A percentile compares a stretch with the other conserved stretches of the same genome.
These are phyloP conservation scores for Colletotrichum sp. DNA, from an alignment of 2,329 filamentous ascomycete species.

Conservation along the genomic window DNA sequence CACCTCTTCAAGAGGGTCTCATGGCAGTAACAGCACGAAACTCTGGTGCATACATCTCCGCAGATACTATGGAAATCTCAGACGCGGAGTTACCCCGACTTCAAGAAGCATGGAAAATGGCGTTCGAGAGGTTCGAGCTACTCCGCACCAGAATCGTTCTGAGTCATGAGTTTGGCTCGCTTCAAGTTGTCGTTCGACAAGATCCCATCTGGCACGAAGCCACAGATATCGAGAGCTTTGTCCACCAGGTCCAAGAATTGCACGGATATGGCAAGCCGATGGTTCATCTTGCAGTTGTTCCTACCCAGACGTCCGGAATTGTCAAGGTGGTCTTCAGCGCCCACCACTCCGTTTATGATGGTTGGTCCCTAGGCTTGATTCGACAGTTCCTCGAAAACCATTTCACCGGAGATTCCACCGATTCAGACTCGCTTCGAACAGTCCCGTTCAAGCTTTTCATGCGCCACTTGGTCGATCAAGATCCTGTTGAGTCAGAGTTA, in stretches of 20 bases:
- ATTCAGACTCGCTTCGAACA: background rate
- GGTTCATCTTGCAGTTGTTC: slow-evolving; percentile 19
- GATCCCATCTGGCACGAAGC: background rate
- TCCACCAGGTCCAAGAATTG: background rate
- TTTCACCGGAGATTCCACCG: background rate
- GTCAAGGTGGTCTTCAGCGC: slow-evolving; percentile 33
- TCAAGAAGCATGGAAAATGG: slow-evolving; percentile 30
- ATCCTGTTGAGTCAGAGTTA: background rate
- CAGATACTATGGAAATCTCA: slow-evolving; percentile 28
- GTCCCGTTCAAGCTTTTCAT: slow-evolving; percentile 4
- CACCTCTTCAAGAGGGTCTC: slow-evolving; percentile 24
- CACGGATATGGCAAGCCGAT: slow-evolving; percentile 19
- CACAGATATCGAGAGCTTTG: background rate
- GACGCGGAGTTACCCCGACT: slow-evolving; percentile 26
- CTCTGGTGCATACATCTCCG: slow-evolving; percentile 30
- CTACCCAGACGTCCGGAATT: background rate
- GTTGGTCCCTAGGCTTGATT: slow-evolving; percentile 7
- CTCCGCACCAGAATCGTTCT: slow-evolving; percentile 14
- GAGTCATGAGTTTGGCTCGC: slow-evolving; percentile 1
- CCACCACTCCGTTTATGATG: slow-evolving; percentile 36
- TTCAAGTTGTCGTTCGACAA: slow-evolving; percentile 22
- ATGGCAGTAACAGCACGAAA: slow-evolving; percentile 26
- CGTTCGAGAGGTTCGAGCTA: background rate
- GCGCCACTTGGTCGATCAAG: background rate
- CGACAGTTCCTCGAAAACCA: background rate